Base-by-base conservation (phyloP, 2,329 filamentous ascomycete genomes). In the Hysterium pulicare region DNA sequence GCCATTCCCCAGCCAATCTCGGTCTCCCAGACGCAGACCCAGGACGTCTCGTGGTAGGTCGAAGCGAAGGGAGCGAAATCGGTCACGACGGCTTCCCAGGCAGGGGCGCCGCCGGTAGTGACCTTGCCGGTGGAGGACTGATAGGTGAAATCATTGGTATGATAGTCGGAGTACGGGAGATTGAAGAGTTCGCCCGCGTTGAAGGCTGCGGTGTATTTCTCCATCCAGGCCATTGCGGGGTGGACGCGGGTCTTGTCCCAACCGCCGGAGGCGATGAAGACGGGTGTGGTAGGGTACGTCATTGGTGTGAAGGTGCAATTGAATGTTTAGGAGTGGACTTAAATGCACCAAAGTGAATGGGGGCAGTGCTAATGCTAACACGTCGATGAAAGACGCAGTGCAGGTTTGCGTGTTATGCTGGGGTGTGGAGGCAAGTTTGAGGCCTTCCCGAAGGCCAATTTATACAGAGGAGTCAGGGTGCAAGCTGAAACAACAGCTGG, bases 151-250 rank as follows among this genome's bases (percentile, higher is more conserved):
- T 51, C 47, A 11, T 36, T 15, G 2, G 40, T 45, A 24, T 39
- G 39, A 26, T 41, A 53, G 22, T 41, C 26, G 10, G 24, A 51
- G 20, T 26, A 11, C 22, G 33, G 33, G 3, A 35, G 11, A 23
- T 42, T 39, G 20, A 28, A 34, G 28, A 38, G 34, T 15, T 38
- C 21, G 21, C 47, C 40, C 4, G 19, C 43, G 36, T 54, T 51
- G 42, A 56, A 41, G 32, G 49, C 42, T 40, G 38, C 40, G 21
- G 55, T 56, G 48, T 58, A 58, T 9, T 49, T 19, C 26, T 55
- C 49, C 48, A 59, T 53, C 47, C 48, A 61, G 21, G 49, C 50
- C 52, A 57, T 50, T 11, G 45, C 46, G 11, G 55, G 53, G 33
- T 59, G 56, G 13, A 41, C 26, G 19, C 53, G 55, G 17, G 45